phyloP scores from a whole-genome alignment of 106 monocot genomes.

The Xerophyta viscosa region DNA sequence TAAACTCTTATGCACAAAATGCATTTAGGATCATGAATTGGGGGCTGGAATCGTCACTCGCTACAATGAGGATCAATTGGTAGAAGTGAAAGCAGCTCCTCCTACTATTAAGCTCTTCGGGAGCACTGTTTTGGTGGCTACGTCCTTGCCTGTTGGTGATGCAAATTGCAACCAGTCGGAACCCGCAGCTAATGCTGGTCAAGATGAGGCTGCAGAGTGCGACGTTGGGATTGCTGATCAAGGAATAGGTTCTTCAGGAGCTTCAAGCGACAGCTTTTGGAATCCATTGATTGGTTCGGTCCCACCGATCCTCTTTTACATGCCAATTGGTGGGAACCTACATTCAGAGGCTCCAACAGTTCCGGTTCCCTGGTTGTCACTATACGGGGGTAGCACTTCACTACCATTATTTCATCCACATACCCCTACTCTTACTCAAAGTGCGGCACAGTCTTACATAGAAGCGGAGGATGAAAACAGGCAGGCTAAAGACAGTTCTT shows the following conservation, averaged over 20 bases:
- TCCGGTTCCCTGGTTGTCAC: slow-evolving; percentile 23
- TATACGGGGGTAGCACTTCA: slow-evolving; percentile 16
- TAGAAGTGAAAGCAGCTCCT: slow-evolving; percentile 10
- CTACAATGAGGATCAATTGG: slow-evolving; percentile 14
- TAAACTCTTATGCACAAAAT: too few relatives aligned
- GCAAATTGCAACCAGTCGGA: not conserved
- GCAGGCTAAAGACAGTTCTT: slow-evolving; percentile 22
- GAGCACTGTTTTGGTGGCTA: slow-evolving; percentile 38
- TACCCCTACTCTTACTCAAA: not conserved
- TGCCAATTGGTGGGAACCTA: slow-evolving; percentile 10
- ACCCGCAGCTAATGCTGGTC: not conserved
- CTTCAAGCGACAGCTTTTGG: slow-evolving; percentile 1
- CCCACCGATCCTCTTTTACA: slow-evolving; percentile 29
- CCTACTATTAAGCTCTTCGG: slow-evolving; percentile 71
- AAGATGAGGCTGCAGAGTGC: not conserved
- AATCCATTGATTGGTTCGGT: slow-evolving; percentile 15
- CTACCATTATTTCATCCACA: slow-evolving; percentile 17
- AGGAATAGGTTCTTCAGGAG: slow-evolving; percentile 1
- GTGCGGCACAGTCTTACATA: slow-evolving; percentile 6
- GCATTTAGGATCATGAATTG: too few relatives aligned
- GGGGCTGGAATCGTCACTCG: too few relatives aligned
- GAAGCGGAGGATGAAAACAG: slow-evolving; percentile 3
- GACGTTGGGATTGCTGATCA: not conserved
- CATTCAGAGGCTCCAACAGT: not conserved
- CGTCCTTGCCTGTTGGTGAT: not conserved